Base-by-base conservation (phyloP, 2,329 filamentous ascomycete species). In the Kalaharituber pfeilii region DNA sequence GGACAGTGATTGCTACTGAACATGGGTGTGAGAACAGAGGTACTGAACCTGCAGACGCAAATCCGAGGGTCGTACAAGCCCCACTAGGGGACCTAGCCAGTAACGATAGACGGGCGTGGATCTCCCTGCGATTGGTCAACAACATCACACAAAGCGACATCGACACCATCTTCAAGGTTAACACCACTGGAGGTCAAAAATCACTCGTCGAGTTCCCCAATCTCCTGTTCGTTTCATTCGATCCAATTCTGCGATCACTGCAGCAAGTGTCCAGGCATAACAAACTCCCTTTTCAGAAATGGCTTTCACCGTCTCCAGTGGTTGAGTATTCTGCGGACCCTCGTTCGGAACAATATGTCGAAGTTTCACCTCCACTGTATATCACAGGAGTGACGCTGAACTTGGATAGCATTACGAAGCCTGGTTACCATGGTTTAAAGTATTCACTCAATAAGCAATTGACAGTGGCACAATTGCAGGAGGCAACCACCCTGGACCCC, bases 401-500 rank as follows among this genome's bases (percentile, higher is more conserved):
- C 27, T 33, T 62, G 15, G 54, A 52, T 9, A 57, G 58, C 29
- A 59, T 63, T 39, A 54, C 57, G 13, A 26, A 45, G 1, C 13
- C 15, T 39, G 8, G 4, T 1, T 39, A 39, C 20, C 27, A 47
- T n/a, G 5, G 11, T 11, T 29, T 60, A 13, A 50, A 3, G n/a
- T 54, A 56, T 29, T 60, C 59, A 11, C 47, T 62, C 44, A 30
- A 53, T 9, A 33, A 51, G 24, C 50, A 26, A 56, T 27, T 56
- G 36, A 49, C 58, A 44, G 18, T 56, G 59, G n/a, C 56, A 49
- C 63, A 18, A 60, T 63, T 52, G 57, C 61, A 30, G 61, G 62
- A 22, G 63, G n/a, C 28, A 13, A 72, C 75, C 0, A 68, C 64
- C 0, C 70, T 84, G 0, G 80, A 84, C 58, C 53, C 61, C 1